Evolutionary conservation across 371 early-diverging fungal genomes (phyloP), one percentile per base, ranked within the genome.

Genomic region (Mortierella sp.): DNA sequence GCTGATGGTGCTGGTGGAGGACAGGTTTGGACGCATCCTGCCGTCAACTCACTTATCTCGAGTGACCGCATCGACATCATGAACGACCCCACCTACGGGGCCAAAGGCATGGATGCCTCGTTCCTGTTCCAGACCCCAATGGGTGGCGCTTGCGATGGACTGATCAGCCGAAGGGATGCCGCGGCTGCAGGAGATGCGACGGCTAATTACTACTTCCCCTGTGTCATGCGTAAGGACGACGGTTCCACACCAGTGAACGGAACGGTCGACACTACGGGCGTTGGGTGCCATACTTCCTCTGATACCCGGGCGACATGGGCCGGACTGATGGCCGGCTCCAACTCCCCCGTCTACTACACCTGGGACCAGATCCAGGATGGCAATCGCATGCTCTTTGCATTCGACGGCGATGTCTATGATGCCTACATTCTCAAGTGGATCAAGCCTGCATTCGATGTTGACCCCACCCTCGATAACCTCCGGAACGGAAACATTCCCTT

Each of bases 201-300:
- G 21, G 80, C 75, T 83, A 95, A 93, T 88, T 95, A 94, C 81
- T 94, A 93, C 76, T 96, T 96, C 82, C 96, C 96, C 7, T 96
- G 96, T 75, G 89, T 89, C 4, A 75, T 92, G 48, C 88, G 92
- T 41, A 87, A 88, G 76, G 79, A 90, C 49, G 87, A 88, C 74
- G 80, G 78, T 35, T 83, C 77, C 60, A 87, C 77, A 74, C 89
- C 90, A 1, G 78, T 88, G 58, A 88, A 90, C 83, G 81, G 88
- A 24, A 78, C 88, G 8, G 77, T 83, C 35, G 91, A 91, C 65
- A 65, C 83, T 0, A 76, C 89, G 71, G 87, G 89, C 63, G 83
- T 90, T 46, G 94, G 91, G 24, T 96, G 96, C 84, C 96, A 96
- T 84, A 77, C 87, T 44, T 75, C 84, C 6, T 48, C 70, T 1